A percentile compares a stretch with the other conserved stretches of the same genome.
Evolutionary conservation across 169 alveolate species (phyloP).

Genomic region (Ichthyophthirius multifiliis): DNA sequence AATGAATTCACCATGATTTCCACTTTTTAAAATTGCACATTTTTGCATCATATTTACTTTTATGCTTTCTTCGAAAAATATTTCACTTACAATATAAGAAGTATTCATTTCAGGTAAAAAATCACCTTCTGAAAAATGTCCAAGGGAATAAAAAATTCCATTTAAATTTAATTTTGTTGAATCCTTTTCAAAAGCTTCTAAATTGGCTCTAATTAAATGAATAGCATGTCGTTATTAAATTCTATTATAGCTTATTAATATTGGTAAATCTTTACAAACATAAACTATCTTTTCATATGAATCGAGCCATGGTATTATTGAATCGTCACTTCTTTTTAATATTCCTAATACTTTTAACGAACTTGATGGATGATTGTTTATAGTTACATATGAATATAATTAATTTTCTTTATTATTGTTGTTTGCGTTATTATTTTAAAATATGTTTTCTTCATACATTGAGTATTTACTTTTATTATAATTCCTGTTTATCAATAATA

Average conservation of each 20-base stretch:
- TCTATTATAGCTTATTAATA: background rate
- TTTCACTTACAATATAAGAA: background rate
- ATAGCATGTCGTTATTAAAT: background rate
- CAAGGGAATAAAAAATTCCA: background rate
- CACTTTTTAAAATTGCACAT: background rate
- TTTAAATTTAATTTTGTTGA: background rate
- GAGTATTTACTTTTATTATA: background rate
- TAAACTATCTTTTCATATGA: background rate
- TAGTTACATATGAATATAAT: background rate
- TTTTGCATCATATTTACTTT: slow-evolving; percentile 1
- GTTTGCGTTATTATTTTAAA: background rate
- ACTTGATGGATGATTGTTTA: slow-evolving; percentile 3
- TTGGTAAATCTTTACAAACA: background rate
- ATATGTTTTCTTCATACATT: background rate
- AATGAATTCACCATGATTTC: background rate
- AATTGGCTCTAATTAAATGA: background rate
- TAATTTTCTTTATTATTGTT: background rate
- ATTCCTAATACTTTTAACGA: background rate
- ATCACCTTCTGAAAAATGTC: background rate
- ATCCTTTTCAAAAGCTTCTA: background rate
- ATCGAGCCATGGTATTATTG: background rate
- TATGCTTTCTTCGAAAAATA: background rate
- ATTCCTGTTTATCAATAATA: background rate
- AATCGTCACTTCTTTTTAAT: background rate
- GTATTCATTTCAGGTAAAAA: background rate